Evolutionary conservation across 805 yeast species (phyloP), one percentile per base, ranked within the genome.

Genomic region (Yueomyces sp.): DNA sequence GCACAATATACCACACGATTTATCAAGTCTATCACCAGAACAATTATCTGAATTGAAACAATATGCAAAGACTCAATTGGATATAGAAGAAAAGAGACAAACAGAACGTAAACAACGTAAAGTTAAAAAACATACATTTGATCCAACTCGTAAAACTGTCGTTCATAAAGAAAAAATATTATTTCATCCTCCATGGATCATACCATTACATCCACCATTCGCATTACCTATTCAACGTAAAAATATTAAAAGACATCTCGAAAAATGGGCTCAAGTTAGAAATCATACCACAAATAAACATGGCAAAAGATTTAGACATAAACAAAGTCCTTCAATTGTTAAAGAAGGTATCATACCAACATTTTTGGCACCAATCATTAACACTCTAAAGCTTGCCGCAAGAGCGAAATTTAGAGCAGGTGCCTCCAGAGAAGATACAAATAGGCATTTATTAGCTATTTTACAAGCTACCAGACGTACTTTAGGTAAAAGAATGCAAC

Each of bases 121-220:
- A 36, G 29, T 37, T 29, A 5, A n/a, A 34, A 34, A 11, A 1
- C n/a, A 5, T 34, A 34, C 37, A 9, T 40, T 46, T 43, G 52
- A 52, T 40, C 50, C 50, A n/a, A 34, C 42, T 12, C 42, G 45
- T 2, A 57, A 54, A 42, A 59, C 64, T 1, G 53, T 56, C 4
- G 50, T 58, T 9, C 53, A 50, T 34, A 55, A 55, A 38, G 65
- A 61, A 42, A 59, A 56, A 38, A 42, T 50, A 30, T 44, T 46
- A 30, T 55, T 60, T 30, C 65, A 61, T 47, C 63, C 65, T 8
- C 65, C 65, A 12, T 61, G 65, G 65, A 37, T 29, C 5, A 27
- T 61, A 12, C 65, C 65, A 3, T 29, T 31, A 3, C 48, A 51
- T 46, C 63, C 63, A 7, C 65, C 65, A n/a, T 41, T 48, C 38